Evolutionary conservation across 768 basidiomycete species (phyloP).

Genomic region (Termitomyces eurrhizus): DNA sequence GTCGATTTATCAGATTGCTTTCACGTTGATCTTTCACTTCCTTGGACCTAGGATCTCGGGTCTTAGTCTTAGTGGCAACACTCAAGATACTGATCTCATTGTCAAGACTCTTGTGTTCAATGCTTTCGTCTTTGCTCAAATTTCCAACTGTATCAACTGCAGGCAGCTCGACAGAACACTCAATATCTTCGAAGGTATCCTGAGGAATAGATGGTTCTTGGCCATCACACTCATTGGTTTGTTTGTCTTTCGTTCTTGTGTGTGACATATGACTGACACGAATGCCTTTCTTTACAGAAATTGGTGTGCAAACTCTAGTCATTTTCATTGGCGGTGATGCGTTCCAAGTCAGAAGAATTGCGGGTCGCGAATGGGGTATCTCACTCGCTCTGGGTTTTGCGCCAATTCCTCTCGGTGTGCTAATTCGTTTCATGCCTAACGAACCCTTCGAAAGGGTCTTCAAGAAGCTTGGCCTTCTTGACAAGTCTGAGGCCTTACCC

Average conservation of each 20-base stretch:
- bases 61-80: conserved; percentile 32
- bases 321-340: conserved; percentile 89
- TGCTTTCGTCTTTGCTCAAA: conserved; percentile 22
- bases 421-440: conserved; percentile 80
- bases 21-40: conserved; percentile 90
- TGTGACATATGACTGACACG: too few species aligned
- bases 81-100: conserved; percentile 32
- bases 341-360: conserved; percentile 80
- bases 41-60: conserved; percentile 69
- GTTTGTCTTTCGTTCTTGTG: conserved; percentile 16
- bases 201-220: conserved; percentile 80
- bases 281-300: conserved; percentile 45
- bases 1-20: conserved; percentile 76
- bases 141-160: conserved; percentile 96
- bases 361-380: conserved; percentile 89
- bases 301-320: conserved; percentile 80
- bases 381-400: conserved; percentile 82
- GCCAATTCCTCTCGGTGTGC: conserved; percentile 81
- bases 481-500: conserved; percentile 25
- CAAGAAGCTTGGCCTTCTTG: conserved; percentile 51
- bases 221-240: conserved; percentile 81
- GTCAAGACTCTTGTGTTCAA: conserved; percentile 94
- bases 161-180: conserved; percentile 79
- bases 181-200: conserved; percentile 86
- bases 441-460: conserved; percentile 61